Percentiles rank a stretch among this genome's conserved stretches.
phyloP scores from a whole-genome alignment of 352 stramenopile genomes.

The Globisporangium ultimum region DNA sequence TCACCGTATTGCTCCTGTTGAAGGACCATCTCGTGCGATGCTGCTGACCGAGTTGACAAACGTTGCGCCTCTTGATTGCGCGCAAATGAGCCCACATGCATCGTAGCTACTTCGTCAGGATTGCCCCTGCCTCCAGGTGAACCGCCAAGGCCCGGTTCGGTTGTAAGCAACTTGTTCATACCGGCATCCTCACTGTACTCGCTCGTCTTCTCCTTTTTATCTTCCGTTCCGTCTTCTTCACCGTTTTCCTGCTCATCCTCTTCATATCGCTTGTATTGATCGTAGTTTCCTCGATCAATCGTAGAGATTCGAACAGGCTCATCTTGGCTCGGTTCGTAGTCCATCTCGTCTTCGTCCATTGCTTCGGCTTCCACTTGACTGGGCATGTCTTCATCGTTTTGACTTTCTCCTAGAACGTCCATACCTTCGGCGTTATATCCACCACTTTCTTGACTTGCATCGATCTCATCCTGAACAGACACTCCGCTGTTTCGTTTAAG shows the following conservation, averaged over 20 bases:
- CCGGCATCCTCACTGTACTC: not conserved
- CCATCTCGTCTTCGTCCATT: conserved; percentile 15
- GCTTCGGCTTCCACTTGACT: conserved; percentile 13
- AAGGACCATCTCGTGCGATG: not conserved
- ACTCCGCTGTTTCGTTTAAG: not conserved
- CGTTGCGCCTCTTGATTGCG: not conserved
- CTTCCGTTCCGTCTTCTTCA: conserved; percentile 6
- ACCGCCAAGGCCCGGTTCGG: not conserved
- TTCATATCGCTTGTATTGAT: conserved; percentile 30
- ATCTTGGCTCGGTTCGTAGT: conserved; percentile 13
- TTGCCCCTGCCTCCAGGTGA: not conserved
- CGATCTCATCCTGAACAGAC: not conserved
- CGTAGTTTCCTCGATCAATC: conserved; percentile 50
- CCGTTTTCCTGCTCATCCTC: conserved; percentile 21
- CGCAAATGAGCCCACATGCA: not conserved
- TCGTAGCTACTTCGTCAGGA: not conserved
- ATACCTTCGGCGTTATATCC: too few species aligned
- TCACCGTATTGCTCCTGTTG: not conserved
- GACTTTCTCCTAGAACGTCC: not conserved
- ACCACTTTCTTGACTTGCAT: not conserved
- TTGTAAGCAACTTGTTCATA: not conserved
- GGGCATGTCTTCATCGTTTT: conserved; percentile 3
- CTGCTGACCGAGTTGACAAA: not conserved
- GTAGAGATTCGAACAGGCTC: conserved; percentile 25
- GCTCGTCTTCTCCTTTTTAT: conserved; percentile 5